These are phyloP conservation scores for Backusella macrospora DNA, from an alignment of 192 early-diverging fungal species.

Conservation along the genomic window DNA sequence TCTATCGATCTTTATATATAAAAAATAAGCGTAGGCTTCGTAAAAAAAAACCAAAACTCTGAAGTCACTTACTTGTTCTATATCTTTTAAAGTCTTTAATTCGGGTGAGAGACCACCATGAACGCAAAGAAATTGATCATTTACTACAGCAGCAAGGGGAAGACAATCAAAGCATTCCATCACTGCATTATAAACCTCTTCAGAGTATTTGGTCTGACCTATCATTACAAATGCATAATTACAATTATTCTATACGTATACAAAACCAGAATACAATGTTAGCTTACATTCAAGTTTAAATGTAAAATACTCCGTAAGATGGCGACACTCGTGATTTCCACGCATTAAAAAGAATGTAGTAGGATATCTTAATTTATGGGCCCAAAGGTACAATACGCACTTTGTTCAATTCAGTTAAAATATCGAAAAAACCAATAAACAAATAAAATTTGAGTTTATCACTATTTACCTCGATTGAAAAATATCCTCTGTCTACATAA, in stretches of 20 bases:
- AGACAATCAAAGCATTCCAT: conserved; percentile 92
- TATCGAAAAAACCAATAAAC: not conserved
- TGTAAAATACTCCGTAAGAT: conserved; percentile 98
- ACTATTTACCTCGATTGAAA: conserved; percentile 83
- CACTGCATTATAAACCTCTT: conserved; percentile 80
- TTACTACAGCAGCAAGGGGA: conserved; percentile 89
- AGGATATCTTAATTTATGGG: conserved; percentile 91
- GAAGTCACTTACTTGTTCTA: conserved; percentile 76
- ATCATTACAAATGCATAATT: not conserved
- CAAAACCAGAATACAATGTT: conserved; percentile 65
- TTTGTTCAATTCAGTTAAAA: conserved; percentile 24
- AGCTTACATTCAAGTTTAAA: conserved; percentile 96
- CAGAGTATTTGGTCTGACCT: conserved; percentile 82
- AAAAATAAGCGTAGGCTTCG: not conserved
- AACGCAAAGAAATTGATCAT: conserved; percentile 87
- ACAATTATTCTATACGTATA: not conserved
- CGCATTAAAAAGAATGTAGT: conserved; percentile 83
- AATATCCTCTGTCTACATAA: conserved; percentile 98
- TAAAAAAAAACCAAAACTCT: not conserved
- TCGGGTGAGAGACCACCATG: conserved; percentile 95
- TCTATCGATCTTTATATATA: conserved; percentile 64
- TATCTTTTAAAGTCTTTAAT: conserved; percentile 87
- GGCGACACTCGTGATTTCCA: conserved; percentile 97
- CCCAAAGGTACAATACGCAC: conserved; percentile 88
- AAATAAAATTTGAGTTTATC: not conserved